These are phyloP conservation scores for Scleroderma bovista DNA, from an alignment of 768 basidiomycete species.

Conservation along the genomic window DNA sequence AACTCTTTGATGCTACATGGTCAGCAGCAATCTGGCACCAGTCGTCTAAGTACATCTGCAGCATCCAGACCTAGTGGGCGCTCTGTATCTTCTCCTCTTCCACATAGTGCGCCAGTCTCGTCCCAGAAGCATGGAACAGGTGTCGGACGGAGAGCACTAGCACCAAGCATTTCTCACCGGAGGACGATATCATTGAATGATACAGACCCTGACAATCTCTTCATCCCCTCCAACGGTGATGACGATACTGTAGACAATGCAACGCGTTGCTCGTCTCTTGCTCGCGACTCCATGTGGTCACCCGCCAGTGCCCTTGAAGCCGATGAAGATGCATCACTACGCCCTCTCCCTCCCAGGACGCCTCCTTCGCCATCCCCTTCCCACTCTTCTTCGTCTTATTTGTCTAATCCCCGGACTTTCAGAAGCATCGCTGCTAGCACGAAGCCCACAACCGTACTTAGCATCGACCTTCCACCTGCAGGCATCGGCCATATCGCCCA, in stretches of 20 bases:
- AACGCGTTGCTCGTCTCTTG: slow-evolving; percentile 50
- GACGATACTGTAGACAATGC: slow-evolving; percentile 44
- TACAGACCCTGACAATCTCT: slow-evolving; percentile 38
- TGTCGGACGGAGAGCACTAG: slow-evolving; percentile 13
- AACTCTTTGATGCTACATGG: slow-evolving; percentile 6
- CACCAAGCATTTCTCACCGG: slow-evolving; percentile 32
- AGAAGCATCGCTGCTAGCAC: slow-evolving; percentile 82
- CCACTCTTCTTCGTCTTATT: slow-evolving; percentile 75
- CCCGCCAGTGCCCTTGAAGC: slow-evolving; percentile 74
- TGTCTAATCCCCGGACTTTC: slow-evolving; percentile 78
- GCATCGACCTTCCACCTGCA: slow-evolving; percentile 73
- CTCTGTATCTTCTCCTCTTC: slow-evolving; percentile 25
- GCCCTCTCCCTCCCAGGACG: slow-evolving; percentile 83
- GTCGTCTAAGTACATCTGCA: slow-evolving; percentile 7
- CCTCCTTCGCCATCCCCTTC: slow-evolving; percentile 87
- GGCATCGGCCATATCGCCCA: slow-evolving; percentile 93
- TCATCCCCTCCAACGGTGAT: slow-evolving; percentile 28
- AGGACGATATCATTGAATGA: slow-evolving; percentile 65
- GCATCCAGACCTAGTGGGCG: slow-evolving; percentile 19
- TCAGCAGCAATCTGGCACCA: slow-evolving; percentile 9
- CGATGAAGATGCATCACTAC: slow-evolving; percentile 90
- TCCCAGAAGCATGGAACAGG: slow-evolving; percentile 23
- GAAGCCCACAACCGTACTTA: slow-evolving; percentile 92
- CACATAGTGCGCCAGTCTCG: slow-evolving; percentile 12
- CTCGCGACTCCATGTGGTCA: slow-evolving; percentile 76